Percentiles rank a stretch among this genome's conserved stretches.
Evolutionary conservation across 179 eudicot genomes (phyloP).

Genomic region (Silene coronaria): DNA sequence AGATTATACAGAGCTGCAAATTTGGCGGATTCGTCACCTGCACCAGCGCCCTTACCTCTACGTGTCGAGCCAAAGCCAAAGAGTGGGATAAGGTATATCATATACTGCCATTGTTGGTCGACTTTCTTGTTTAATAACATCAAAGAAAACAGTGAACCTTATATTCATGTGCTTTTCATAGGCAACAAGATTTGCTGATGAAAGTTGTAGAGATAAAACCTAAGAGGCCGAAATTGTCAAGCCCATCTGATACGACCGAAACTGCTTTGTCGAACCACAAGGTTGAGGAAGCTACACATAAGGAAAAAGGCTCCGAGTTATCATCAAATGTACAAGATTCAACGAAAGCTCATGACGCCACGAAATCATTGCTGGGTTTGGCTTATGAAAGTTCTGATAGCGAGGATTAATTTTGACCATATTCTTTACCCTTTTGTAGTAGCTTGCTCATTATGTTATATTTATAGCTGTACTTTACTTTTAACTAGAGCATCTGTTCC

Average conservation of each 20-base stretch:
- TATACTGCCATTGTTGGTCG: neutral
- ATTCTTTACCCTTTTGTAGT: neutral
- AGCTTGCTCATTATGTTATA: neutral
- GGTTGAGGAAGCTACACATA: constrained; percentile 23
- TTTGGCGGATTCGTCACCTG: constrained; percentile 71
- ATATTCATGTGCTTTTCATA: constrained; percentile 18
- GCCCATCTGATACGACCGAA: constrained; percentile 15
- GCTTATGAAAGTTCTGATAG: constrained; percentile 81
- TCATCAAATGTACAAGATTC: constrained; percentile 24
- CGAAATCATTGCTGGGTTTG: constrained; percentile 55
- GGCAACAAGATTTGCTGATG: constrained; percentile 85
- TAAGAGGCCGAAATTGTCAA: constrained; percentile 48
- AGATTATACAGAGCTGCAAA: constrained; percentile 70
- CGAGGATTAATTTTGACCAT: constrained; percentile 38
- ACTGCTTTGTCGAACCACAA: constrained; percentile 17
- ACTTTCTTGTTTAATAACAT: neutral
- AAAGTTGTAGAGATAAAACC: constrained; percentile 82
- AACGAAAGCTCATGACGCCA: constrained; percentile 38
- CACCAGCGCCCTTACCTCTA: constrained; percentile 65
- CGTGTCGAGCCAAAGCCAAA: constrained; percentile 93
- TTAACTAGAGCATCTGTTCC: neutral
- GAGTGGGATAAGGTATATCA: constrained; percentile 75
- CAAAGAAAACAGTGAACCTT: neutral
- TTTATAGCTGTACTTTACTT: neutral
- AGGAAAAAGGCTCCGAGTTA: constrained; percentile 21